Base-by-base conservation (phyloP, 257 asterid species). In the Capsicum baccatum region DNA sequence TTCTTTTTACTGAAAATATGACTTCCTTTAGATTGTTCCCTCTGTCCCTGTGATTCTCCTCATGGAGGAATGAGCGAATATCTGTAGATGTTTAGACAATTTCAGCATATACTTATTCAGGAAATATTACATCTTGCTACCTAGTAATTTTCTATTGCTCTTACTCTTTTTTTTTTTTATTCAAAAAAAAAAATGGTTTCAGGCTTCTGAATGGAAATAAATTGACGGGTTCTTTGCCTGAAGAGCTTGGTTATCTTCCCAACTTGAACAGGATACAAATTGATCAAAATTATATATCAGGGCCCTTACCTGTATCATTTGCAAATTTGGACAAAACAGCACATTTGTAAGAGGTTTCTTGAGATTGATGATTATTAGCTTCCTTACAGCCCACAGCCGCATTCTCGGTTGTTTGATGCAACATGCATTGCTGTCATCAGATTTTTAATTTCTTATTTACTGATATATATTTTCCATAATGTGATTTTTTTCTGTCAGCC, bases 171-270 rank as follows among this genome's bases (percentile, higher is more conserved):
- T 62, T 16, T 67, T 47, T 21, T 35, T 35, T 82, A 71, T 74
- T 70, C 16, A 26, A 26, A 26, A 26, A 26, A 26, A 1, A 26
- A 26, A 26, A 26, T 86, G 80, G 76, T 84, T 88, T 66, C 92
- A 97, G 99, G 93, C 99, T 97, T 87, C 91, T 97, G 81, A 97
- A 94, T 86, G 99, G 99, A 87, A 97, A 97, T 87, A 86, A 91
- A 63, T 94, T 97, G 50, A 97, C 94, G 4, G 99, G 99, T 79
- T 86, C 94, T 74, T 87, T 97, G 92, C 99, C 99, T 6, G 95
- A 94, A 9, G 99, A 97, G 91, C 92, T 97, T 83, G 99, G 99
- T 62, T 84, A 87, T 84, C 97, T 97, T 79, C 79, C 90, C 69
- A 95, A 92, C 88, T 86, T 97, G 92, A 84, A 94, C 94, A 92